Conservation (phyloP, 306 rosid species). For the Aeschynomene evenia region DNA sequence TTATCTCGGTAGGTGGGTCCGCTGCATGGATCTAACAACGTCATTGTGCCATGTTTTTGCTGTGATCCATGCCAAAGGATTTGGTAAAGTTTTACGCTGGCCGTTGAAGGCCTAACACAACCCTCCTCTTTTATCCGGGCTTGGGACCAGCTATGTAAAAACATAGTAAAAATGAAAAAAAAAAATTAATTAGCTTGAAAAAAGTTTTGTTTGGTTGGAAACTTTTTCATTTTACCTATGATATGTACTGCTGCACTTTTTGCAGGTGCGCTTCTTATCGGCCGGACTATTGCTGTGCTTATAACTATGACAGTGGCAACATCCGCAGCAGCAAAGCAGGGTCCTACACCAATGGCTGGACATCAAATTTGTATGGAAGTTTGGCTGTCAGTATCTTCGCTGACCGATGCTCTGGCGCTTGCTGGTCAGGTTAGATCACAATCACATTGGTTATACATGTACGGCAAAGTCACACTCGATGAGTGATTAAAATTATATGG, state of each 20-base stretch:
- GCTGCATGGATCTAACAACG: no score
- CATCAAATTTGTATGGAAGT: constrained; percentile 65
- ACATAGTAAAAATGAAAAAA: no score
- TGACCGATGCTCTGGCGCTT: constrained; percentile 71
- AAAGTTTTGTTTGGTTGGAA: neutral
- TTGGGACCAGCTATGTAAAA: no score
- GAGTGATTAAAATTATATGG: constrained; percentile 24
- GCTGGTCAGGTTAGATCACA: constrained; percentile 80
- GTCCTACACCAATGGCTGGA: constrained; percentile 69
- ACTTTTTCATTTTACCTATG: neutral
- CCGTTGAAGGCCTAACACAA: no score
- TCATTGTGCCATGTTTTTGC: no score
- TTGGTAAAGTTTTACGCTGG: no score
- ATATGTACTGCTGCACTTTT: neutral
- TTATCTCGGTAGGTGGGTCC: no score
- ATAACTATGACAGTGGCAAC: constrained; percentile 60
- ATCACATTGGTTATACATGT: neutral
- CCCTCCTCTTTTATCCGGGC: no score
- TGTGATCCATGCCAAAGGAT: no score
- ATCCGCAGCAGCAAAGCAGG: constrained; percentile 67
- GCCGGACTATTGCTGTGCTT: constrained; percentile 63
- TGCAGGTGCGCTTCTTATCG: constrained; percentile 62
- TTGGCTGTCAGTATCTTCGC: constrained; percentile 70
- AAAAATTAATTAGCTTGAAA: constrained; percentile 23
- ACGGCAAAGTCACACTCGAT: neutral